Percentiles rank a stretch among this genome's conserved stretches.
These are phyloP conservation scores for Botrytis tulipae DNA, from an alignment of 2,329 filamentous ascomycete genomes.

Conservation along the genomic window DNA sequence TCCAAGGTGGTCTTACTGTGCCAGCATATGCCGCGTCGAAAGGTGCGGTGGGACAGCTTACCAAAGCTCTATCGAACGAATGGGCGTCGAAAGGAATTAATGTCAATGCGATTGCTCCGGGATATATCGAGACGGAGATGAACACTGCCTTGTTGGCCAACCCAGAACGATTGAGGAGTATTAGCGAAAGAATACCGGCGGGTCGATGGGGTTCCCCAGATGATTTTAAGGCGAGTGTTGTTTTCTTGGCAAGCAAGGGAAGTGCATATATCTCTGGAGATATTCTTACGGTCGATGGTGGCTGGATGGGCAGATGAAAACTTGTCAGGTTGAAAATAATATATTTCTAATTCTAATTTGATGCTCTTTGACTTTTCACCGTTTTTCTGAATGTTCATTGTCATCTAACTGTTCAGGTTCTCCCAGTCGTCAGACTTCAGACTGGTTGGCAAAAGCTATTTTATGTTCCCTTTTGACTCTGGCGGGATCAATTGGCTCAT, in stretches of 20 bases:
- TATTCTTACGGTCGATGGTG: conserved; percentile 79
- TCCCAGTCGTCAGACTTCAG: not conserved
- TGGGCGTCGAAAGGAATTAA: conserved; percentile 78
- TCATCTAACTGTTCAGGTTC: not conserved
- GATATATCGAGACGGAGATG: conserved; percentile 94
- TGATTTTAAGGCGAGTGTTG: conserved; percentile 81
- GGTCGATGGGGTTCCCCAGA: conserved; percentile 80
- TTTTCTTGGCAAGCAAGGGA: conserved; percentile 74
- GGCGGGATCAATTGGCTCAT: not conserved
- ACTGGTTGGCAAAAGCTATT: not conserved
- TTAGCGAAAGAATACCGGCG: conserved; percentile 77
- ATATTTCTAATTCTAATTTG: not conserved
- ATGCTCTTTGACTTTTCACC: not conserved
- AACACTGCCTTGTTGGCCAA: conserved; percentile 79
- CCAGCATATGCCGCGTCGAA: conserved; percentile 86
- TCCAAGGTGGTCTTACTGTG: conserved; percentile 86
- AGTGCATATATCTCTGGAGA: conserved; percentile 82
- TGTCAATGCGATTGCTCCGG: conserved; percentile 86
- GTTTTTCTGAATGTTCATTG: not conserved
- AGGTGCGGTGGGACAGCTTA: conserved; percentile 73
- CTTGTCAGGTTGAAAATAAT: not conserved
- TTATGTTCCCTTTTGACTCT: not conserved
- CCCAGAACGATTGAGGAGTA: conserved; percentile 65
- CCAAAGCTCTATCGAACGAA: conserved; percentile 72
- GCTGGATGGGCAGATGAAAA: conserved; percentile 81